A percentile compares a stretch with the other conserved stretches of the same genome.
phyloP scores from a whole-genome alignment of 2,329 filamentous ascomycete species.

The Aphanoascus verrucosus region DNA sequence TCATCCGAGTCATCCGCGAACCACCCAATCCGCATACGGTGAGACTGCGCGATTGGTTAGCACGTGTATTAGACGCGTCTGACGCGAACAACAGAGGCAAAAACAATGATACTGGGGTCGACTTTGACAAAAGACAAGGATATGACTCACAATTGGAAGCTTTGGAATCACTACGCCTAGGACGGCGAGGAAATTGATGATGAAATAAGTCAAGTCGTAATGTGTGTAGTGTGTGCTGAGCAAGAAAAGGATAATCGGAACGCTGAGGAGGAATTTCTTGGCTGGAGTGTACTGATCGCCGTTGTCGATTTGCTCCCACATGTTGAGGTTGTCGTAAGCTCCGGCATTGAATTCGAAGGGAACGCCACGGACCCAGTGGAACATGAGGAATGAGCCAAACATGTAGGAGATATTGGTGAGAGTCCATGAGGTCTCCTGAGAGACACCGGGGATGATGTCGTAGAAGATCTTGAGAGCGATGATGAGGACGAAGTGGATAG shows the following conservation, averaged over 20 bases:
- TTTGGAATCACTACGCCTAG: conserved; percentile 92
- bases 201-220: conserved; percentile 93
- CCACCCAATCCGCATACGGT: conserved; percentile 65
- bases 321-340: conserved; percentile 98
- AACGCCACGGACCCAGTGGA: conserved; percentile 94
- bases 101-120: no score
- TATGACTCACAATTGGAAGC: conserved; percentile 72
- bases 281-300: conserved; percentile 96
- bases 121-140: conserved; percentile 9
- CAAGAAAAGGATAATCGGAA: conserved; percentile 88
- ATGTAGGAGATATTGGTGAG: conserved; percentile 98
- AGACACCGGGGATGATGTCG: conserved; percentile 90
- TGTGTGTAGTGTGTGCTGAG: conserved; percentile 98
- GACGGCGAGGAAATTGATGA: conserved; percentile 90
- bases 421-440: conserved; percentile 97
- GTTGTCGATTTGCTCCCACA: conserved; percentile 99
- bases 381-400: conserved; percentile 98
- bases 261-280: conserved; percentile 93
- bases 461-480: conserved; percentile 87
- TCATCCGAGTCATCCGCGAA: conserved; percentile 57
- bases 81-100: conserved; percentile 8
- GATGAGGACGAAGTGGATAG: conserved; percentile 91
- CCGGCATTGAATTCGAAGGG: conserved; percentile 98
- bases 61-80: conserved; percentile 1
- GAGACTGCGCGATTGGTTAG: conserved; percentile 48